Base-by-base conservation (phyloP, 108 stramenopile species). In the Fragilaria crotonensis region DNA sequence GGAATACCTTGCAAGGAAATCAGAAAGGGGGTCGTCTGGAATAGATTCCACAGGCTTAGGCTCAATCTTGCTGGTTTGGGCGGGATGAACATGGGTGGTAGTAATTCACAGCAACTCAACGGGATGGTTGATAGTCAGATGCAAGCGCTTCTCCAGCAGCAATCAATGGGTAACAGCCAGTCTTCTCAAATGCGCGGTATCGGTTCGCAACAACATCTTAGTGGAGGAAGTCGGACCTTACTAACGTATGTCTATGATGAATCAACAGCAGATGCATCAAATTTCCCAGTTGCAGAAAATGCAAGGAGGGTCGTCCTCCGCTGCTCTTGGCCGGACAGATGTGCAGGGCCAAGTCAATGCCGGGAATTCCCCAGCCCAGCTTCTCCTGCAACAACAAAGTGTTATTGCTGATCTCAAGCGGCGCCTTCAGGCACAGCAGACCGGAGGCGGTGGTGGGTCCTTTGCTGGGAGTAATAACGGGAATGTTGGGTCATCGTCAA, bases 331-430 rank as follows among this genome's bases (percentile, higher is more conserved):
- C n/a, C n/a, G n/a, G n/a, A n/a, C n/a, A n/a, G n/a, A n/a, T n/a
- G n/a, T n/a, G n/a, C n/a, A n/a, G n/a, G n/a, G n/a, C n/a, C 51
- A 52, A 52, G 51, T 21, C 18, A 25, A 25, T 3, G 22, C 51
- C 18, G 25, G 51, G 18, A 21, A 52, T 52, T 25, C 18, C 26
- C 18, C 23, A 18, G 25, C 51, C 4, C 51, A 52, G 51, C 51
- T 52, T 26, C 51, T 52, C 26, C 25, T 52, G 1, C 51, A 52
- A 25, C 51, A 52, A 26, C 51, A 52, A 52, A 52, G 26, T 52
- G 26, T 52, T 17, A 52, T 52, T 3, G 51, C 51, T 2, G 51
- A 52, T 2, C 51, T 52, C 21, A 52, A 52, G 25, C 51, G 51
- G 2, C 51, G 25, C 23, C 51, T 52, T 26, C 25, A 23, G 4